These are phyloP conservation scores for Neurospora pannonica DNA, from an alignment of 495 filamentous ascomycete genomes.

Conservation along the genomic window DNA sequence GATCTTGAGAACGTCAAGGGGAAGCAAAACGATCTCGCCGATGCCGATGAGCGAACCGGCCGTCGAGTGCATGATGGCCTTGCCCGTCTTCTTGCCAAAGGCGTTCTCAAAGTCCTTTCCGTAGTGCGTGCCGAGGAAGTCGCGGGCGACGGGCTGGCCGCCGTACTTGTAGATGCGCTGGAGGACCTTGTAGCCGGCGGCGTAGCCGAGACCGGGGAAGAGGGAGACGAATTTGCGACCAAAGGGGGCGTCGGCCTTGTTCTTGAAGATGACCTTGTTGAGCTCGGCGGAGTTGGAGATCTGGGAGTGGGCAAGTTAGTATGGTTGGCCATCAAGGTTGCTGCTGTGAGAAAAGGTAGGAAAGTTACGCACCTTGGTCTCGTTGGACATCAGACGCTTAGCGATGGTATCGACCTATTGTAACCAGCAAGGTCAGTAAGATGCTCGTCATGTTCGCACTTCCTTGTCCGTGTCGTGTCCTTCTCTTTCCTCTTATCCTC, in stretches of 20 bases:
- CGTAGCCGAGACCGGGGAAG: slow-evolving; percentile 94
- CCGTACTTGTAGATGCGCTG: slow-evolving; percentile 99
- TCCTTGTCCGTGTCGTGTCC: neutral
- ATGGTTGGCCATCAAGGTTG: neutral
- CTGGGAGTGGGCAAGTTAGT: slow-evolving; percentile 24
- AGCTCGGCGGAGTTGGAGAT: slow-evolving; percentile 52
- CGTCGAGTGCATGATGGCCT: slow-evolving; percentile 95
- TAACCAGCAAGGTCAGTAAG: slow-evolving; percentile 11
- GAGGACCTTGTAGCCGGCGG: slow-evolving; percentile 94
- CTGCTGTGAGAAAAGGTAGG: neutral
- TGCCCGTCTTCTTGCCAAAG: slow-evolving; percentile 93
- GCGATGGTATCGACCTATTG: slow-evolving; percentile 92
- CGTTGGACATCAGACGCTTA: slow-evolving; percentile 99
- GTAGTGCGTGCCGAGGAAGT: slow-evolving; percentile 78
- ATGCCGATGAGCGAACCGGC: slow-evolving; percentile 95
- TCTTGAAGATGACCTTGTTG: slow-evolving; percentile 89
- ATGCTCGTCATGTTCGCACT: neutral
- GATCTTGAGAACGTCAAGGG: slow-evolving; percentile 97
- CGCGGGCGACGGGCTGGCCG: slow-evolving; percentile 89
- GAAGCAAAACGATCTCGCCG: slow-evolving; percentile 90
- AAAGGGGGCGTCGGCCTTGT: slow-evolving; percentile 62
- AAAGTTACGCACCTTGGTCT: slow-evolving; percentile 48
- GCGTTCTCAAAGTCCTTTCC: slow-evolving; percentile 72
- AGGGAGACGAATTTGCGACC: slow-evolving; percentile 83
- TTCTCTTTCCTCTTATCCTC: neutral